phyloP scores from a whole-genome alignment of 306 rosid genomes.

The Vachellia pachyceras region DNA sequence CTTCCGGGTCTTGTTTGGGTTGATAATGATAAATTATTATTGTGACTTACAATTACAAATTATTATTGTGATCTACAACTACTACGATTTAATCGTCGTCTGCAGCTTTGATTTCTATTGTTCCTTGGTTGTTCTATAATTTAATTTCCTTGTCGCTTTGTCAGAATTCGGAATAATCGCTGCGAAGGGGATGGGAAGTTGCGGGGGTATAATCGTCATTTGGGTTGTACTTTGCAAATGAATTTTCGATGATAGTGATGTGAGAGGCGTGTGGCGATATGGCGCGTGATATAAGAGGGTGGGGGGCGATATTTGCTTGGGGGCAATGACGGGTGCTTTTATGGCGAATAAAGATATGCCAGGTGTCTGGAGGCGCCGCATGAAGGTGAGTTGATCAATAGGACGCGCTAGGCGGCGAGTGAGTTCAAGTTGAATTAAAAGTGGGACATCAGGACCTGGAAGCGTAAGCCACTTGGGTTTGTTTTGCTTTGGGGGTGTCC shows the following conservation, averaged over 20 bases:
- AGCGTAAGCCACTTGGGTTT: background rate
- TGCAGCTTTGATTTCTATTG: background rate
- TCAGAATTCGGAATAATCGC: background rate
- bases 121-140: background rate
- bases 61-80: conserved; percentile 50
- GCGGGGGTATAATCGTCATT: conserved; percentile 36
- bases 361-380: conserved; percentile 23
- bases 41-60: conserved; percentile 48
- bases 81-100: background rate
- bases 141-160: background rate
- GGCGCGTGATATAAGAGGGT: background rate
- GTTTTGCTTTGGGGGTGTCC: background rate
- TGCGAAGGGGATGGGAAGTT: background rate
- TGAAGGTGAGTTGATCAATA: conserved; percentile 11
- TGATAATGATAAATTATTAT: conserved; percentile 53
- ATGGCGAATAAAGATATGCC: conserved; percentile 33
- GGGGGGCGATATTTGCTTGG: background rate
- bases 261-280: conserved; percentile 3
- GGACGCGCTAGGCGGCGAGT: conserved; percentile 10
- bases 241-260: conserved; percentile 47
- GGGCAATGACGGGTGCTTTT: conserved; percentile 1
- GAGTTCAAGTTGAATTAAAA: background rate
- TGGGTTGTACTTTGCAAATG: conserved; percentile 2
- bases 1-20: conserved; percentile 17
- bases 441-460: background rate